Conservation (phyloP, 371 early-diverging fungal species). For the Amoeboaphelidium protococcarum region DNA sequence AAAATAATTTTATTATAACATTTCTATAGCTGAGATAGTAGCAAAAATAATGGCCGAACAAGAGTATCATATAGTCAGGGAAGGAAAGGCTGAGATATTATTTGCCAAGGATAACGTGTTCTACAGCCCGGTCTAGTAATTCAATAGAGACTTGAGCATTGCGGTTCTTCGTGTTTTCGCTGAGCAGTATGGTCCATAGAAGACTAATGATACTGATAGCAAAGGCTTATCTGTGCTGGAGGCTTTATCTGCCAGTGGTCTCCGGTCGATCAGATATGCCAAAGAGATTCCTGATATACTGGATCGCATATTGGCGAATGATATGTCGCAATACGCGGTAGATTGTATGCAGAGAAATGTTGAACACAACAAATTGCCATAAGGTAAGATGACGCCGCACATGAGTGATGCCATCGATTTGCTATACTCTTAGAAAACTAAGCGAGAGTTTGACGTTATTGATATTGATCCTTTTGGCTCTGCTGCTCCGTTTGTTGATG, state of each 20-base stretch:
- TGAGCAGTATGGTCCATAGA: neutral
- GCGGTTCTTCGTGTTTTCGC: neutral
- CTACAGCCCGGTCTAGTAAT: constrained; percentile 96
- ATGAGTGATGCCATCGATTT: constrained; percentile 51
- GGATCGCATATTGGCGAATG: constrained; percentile 64
- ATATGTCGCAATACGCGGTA: constrained; percentile 71
- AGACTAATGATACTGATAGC: neutral
- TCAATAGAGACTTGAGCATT: constrained; percentile 68
- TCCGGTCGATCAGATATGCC: constrained; percentile 93
- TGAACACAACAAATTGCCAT: constrained; percentile 42
- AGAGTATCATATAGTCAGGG: neutral
- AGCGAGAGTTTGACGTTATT: constrained; percentile 47
- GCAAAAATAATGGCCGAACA: neutral
- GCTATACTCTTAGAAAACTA: constrained; percentile 31
- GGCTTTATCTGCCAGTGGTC: constrained; percentile 94
- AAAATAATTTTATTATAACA: no score
- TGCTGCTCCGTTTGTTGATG: constrained; percentile 88
- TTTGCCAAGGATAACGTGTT: constrained; percentile 87
- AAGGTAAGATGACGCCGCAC: constrained; percentile 39
- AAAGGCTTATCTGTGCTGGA: constrained; percentile 23
- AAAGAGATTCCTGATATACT: constrained; percentile 68
- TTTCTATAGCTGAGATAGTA: no score
- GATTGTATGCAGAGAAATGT: constrained; percentile 71
- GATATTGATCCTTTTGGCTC: constrained; percentile 98
- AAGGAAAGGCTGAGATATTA: constrained; percentile 39